Evolutionary conservation across 2,329 filamentous ascomycete genomes (phyloP).

Genomic region (Anthostomella pinea): DNA sequence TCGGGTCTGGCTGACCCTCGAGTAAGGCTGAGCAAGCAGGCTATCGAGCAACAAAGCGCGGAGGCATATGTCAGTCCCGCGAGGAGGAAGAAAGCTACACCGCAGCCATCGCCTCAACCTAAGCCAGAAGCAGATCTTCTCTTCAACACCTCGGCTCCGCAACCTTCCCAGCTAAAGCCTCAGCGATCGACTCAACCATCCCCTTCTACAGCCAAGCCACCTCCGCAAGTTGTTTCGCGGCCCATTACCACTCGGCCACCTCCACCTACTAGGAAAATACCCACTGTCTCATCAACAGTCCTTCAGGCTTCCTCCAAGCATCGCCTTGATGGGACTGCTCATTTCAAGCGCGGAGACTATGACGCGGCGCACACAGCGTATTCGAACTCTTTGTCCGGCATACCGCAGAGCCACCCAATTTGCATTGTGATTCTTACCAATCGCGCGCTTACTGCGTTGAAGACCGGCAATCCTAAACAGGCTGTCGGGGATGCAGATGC

Average conservation of each 20-base stretch:
- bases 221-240: conserved; percentile 40
- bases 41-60: conserved; percentile 74
- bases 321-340: conserved; percentile 75
- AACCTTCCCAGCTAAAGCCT: conserved; percentile 17
- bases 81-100: conserved; percentile 67
- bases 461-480: conserved; percentile 86
- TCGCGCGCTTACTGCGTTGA: conserved; percentile 82
- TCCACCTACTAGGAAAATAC: conserved; percentile 51
- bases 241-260: conserved; percentile 46
- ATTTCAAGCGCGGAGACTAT: conserved; percentile 94
- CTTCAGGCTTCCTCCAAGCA: conserved; percentile 75
- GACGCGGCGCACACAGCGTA: conserved; percentile 82
- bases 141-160: conserved; percentile 45
- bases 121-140: conserved; percentile 62
- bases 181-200: conserved; percentile 30
- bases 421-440: conserved; percentile 89
- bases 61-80: conserved; percentile 87
- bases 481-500: conserved; percentile 82
- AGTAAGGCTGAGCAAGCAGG: conserved; percentile 67
- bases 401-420: conserved; percentile 78
- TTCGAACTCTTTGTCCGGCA: conserved; percentile 67
- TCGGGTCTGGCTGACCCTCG: conserved; percentile 46
- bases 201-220: conserved; percentile 35
- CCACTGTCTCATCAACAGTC: conserved; percentile 64
- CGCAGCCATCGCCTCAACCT: conserved; percentile 42